phyloP scores from a whole-genome alignment of 495 filamentous ascomycete species.

The Penicillium nucicola region DNA sequence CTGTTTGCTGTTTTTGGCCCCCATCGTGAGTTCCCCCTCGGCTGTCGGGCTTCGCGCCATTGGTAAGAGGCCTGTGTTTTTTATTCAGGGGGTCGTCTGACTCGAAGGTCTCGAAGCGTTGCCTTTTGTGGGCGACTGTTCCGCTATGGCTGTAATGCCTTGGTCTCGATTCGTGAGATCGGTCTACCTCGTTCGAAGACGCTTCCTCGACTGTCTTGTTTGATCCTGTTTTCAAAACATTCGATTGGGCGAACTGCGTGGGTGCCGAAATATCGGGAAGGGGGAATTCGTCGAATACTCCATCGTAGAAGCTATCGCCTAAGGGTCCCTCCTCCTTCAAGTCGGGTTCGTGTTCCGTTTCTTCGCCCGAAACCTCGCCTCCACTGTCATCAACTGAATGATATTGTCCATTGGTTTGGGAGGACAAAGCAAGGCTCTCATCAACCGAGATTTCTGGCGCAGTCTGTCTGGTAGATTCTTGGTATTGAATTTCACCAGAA shows the following conservation, averaged over 20 bases:
- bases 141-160: neutral
- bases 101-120: neutral
- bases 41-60: neutral
- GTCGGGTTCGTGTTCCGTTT: neutral
- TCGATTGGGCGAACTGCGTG: slow-evolving; percentile 7
- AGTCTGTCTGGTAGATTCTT: slow-evolving; percentile 3
- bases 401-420: slow-evolving; percentile 24
- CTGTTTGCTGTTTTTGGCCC: slow-evolving; percentile 1
- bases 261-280: neutral
- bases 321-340: neutral
- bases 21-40: neutral
- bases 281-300: slow-evolving; percentile 21
- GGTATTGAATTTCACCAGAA: slow-evolving; percentile 7
- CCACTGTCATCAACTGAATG: slow-evolving; percentile 2
- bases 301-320: slow-evolving; percentile 27
- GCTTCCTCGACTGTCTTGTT: neutral
- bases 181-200: neutral
- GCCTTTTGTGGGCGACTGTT: slow-evolving; percentile 11
- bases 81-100: slow-evolving; percentile 15
- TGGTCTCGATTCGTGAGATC: neutral
- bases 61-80: slow-evolving; percentile 24
- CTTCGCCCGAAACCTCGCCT: neutral
- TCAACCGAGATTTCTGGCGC: slow-evolving; percentile 38
- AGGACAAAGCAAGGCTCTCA: slow-evolving; percentile 46
- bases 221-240: neutral